These are phyloP conservation scores for Cucurbita ficifolia DNA, from an alignment of 306 rosid species.

Conservation along the genomic window DNA sequence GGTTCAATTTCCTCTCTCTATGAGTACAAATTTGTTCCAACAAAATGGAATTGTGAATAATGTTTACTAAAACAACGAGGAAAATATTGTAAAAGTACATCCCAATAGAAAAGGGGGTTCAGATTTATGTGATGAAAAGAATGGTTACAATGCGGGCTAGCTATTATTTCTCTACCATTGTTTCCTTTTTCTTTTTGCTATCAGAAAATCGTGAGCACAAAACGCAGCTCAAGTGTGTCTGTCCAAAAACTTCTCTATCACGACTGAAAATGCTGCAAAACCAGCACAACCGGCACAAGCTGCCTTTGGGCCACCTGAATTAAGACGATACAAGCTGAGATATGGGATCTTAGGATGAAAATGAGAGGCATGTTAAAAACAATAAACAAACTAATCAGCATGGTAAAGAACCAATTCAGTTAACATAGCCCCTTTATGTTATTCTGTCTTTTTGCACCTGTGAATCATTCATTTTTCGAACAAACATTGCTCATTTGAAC, in stretches of 20 bases:
- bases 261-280: conserved; percentile 77
- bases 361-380: background rate
- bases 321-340: background rate
- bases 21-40: background rate
- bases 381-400: background rate
- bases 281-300: conserved; percentile 91
- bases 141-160: background rate
- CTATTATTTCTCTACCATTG: conserved; percentile 6
- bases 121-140: background rate
- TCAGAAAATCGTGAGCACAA: background rate
- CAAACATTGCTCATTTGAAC: background rate
- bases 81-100: background rate
- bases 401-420: background rate
- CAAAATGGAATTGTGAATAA: background rate
- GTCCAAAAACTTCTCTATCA: conserved; percentile 76
- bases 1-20: background rate
- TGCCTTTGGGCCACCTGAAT: conserved; percentile 78
- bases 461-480: background rate
- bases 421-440: background rate
- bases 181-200: background rate
- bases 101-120: background rate
- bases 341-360: background rate
- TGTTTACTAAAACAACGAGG: background rate
- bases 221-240: conserved; percentile 38
- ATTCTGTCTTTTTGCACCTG: background rate